Percentiles rank a stretch among this genome's conserved stretches.
phyloP scores from a whole-genome alignment of 1,284 basidiomycete species.

The Leccinum pachyderme region DNA sequence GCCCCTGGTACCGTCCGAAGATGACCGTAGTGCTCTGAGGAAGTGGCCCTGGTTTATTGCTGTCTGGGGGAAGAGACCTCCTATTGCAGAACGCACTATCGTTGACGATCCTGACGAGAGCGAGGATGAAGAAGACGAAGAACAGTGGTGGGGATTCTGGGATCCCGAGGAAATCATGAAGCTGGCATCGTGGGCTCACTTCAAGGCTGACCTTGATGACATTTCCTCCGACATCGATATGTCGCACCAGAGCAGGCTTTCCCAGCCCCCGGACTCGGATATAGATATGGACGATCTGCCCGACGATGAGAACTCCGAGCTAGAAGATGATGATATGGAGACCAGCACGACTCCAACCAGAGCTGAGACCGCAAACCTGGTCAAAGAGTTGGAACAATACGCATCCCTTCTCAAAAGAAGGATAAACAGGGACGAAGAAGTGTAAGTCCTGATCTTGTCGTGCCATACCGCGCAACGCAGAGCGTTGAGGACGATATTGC shows the following conservation, averaged over 20 bases:
- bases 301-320: constrained; percentile 5
- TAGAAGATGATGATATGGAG: constrained; percentile 5
- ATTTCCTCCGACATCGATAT: constrained; percentile 21
- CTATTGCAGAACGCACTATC: constrained; percentile 24
- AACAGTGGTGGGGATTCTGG: constrained; percentile 71
- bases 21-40: constrained; percentile 46
- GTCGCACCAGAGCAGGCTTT: not conserved
- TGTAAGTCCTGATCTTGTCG: constrained; percentile 4
- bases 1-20: constrained; percentile 40
- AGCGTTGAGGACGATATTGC: constrained; percentile 8
- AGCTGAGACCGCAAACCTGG: constrained; percentile 39
- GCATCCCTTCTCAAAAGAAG: constrained; percentile 50
- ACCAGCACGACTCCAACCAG: constrained; percentile 22
- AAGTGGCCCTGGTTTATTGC: constrained; percentile 75
- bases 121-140: constrained; percentile 26
- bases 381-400: constrained; percentile 48
- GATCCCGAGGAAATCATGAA: constrained; percentile 60
- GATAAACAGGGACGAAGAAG: constrained; percentile 26
- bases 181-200: constrained; percentile 63
- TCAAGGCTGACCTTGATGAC: constrained; percentile 46
- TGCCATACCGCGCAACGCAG: constrained; percentile 6
- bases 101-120: constrained; percentile 22
- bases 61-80: constrained; percentile 61
- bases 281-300: constrained; percentile 23
- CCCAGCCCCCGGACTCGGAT: constrained; percentile 8